These are phyloP conservation scores for Margaritispora aquatica DNA, from an alignment of 495 filamentous ascomycete genomes.

Conservation along the genomic window DNA sequence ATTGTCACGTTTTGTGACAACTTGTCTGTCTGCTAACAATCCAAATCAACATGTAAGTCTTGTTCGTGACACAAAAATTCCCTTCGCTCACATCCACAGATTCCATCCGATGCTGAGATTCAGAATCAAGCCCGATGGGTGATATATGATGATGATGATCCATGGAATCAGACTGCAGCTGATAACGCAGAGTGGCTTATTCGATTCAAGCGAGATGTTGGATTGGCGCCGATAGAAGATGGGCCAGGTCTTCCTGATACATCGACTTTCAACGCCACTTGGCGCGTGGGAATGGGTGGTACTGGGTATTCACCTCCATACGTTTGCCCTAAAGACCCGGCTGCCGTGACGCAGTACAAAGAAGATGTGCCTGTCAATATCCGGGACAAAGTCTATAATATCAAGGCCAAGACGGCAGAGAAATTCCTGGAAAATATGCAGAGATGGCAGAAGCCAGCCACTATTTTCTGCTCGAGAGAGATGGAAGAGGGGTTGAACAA, in stretches of 20 bases:
- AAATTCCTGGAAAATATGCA: slow-evolving; percentile 31
- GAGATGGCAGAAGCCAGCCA: slow-evolving; percentile 33
- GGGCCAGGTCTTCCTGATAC: slow-evolving; percentile 36
- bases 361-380: slow-evolving; percentile 26
- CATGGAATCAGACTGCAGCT: slow-evolving; percentile 70
- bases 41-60: slow-evolving; percentile 40
- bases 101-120: slow-evolving; percentile 45
- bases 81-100: slow-evolving; percentile 11
- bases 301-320: slow-evolving; percentile 43
- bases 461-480: slow-evolving; percentile 47
- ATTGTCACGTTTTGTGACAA: slow-evolving; percentile 39
- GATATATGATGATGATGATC: slow-evolving; percentile 55
- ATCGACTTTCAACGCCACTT: slow-evolving; percentile 17
- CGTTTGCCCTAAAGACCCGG: slow-evolving; percentile 9
- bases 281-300: slow-evolving; percentile 36
- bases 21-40: slow-evolving; percentile 45
- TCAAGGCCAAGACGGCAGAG: slow-evolving; percentile 32
- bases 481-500: slow-evolving; percentile 39
- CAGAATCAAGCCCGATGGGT: slow-evolving; percentile 51
- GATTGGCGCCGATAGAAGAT: slow-evolving; percentile 39
- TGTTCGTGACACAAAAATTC: not conserved
- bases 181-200: slow-evolving; percentile 68
- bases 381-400: slow-evolving; percentile 28
- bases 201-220: slow-evolving; percentile 59
- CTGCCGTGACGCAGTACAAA: slow-evolving; percentile 26